These are phyloP conservation scores for Sugiyamaella floridensis DNA, from an alignment of 805 yeast species.

Conservation along the genomic window DNA sequence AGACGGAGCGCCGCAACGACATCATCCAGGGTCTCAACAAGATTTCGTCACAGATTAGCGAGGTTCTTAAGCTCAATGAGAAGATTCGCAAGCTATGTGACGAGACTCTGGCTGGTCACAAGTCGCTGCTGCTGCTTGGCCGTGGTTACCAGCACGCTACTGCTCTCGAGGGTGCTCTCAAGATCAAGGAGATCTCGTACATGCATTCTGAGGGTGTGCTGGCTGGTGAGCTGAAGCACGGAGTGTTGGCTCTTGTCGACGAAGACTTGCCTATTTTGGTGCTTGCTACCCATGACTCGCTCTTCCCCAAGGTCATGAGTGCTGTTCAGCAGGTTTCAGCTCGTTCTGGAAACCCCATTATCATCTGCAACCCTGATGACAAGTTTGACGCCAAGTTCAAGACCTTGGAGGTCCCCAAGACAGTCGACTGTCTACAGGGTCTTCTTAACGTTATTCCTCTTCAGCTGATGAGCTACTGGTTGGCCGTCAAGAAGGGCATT, in stretches of 20 bases:
- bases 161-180: constrained; percentile 96
- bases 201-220: constrained; percentile 99
- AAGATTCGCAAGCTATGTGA: constrained; percentile 71
- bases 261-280: constrained; percentile 90
- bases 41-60: constrained; percentile 79
- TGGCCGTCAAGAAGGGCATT: constrained; percentile 89
- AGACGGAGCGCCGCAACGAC: constrained; percentile 65
- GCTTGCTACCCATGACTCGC: constrained; percentile 91
- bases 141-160: constrained; percentile 97
- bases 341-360: constrained; percentile 93
- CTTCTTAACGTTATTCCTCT: constrained; percentile 87
- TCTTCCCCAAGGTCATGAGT: constrained; percentile 92
- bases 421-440: constrained; percentile 98
- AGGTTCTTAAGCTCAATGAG: constrained; percentile 66
- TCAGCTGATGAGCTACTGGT: constrained; percentile 94
- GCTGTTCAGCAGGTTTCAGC: constrained; percentile 96
- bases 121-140: constrained; percentile 84
- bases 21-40: constrained; percentile 79
- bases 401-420: constrained; percentile 83
- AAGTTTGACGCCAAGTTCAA: constrained; percentile 32
- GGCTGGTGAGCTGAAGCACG: constrained; percentile 98
- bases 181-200: constrained; percentile 95
- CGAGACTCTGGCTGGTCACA: constrained; percentile 65
- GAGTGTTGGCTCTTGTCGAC: constrained; percentile 94
- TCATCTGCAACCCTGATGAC: constrained; percentile 79